phyloP scores from a whole-genome alignment of 2,329 filamentous ascomycete genomes.

The Teratosphaeria viscida region DNA sequence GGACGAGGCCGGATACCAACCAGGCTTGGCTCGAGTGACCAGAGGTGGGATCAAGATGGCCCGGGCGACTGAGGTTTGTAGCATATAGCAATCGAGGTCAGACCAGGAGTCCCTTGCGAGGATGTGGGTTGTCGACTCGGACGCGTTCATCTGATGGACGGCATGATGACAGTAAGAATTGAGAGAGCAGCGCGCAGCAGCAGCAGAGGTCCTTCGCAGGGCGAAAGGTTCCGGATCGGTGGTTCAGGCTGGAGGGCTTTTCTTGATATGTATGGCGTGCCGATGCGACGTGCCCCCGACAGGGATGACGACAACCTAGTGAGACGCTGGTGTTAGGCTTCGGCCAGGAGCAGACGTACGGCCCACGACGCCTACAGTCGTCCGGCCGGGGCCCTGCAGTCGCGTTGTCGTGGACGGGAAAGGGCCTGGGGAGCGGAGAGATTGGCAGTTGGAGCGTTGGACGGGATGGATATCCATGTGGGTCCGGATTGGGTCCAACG shows the following conservation, averaged over 20 bases:
- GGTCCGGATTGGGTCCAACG: neutral
- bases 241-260: neutral
- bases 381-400: neutral
- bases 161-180: neutral
- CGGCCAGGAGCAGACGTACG: neutral
- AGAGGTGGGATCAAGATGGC: neutral
- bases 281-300: neutral
- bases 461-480: neutral
- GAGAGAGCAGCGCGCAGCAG: neutral
- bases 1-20: neutral
- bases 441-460: neutral
- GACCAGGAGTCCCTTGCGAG: neutral
- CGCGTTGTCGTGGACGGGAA: neutral
- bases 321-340: neutral
- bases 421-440: neutral
- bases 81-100: neutral
- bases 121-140: neutral
- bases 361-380: neutral
- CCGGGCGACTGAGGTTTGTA: neutral
- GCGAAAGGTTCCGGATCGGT: neutral
- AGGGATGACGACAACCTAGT: neutral
- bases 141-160: neutral
- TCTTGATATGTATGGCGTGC: neutral
- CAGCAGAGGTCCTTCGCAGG: neutral
- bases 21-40: neutral